These are phyloP conservation scores for Pelargonium citronellum DNA, from an alignment of 441 rosid species.

Conservation along the genomic window DNA sequence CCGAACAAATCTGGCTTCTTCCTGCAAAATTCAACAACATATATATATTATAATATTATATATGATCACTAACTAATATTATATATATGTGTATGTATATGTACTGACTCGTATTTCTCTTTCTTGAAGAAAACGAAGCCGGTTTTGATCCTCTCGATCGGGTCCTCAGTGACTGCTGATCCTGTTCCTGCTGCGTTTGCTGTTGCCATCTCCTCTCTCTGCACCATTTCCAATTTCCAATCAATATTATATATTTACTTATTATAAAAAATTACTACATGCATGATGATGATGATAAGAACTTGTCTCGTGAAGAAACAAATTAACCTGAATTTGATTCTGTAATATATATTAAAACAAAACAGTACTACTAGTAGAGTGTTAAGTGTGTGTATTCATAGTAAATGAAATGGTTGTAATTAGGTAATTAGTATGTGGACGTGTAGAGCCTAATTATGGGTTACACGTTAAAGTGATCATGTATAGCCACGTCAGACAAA, in stretches of 20 bases:
- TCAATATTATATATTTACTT: too few relatives aligned
- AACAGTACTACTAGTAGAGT: too few relatives aligned
- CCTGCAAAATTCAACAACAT: constrained; percentile 30
- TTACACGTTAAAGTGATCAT: background rate
- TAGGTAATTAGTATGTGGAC: background rate
- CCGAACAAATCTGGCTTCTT: constrained; percentile 55
- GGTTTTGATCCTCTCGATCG: constrained; percentile 41
- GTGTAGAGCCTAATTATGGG: background rate
- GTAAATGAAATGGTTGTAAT: background rate
- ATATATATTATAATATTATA: too few relatives aligned
- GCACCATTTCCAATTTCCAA: background rate
- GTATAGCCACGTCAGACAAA: background rate
- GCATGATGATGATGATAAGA: too few relatives aligned
- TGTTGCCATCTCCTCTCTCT: constrained; percentile 5
- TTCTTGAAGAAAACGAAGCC: constrained; percentile 83
- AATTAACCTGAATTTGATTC: too few relatives aligned
- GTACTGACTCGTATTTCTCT: constrained; percentile 73
- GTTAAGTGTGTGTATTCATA: too few relatives aligned
- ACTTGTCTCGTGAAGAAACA: too few relatives aligned
- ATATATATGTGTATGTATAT: background rate
- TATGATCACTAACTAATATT: too few relatives aligned
- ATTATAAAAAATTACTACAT: too few relatives aligned
- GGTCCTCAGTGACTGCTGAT: background rate
- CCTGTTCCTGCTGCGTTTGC: background rate
- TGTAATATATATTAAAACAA: too few relatives aligned